Percentiles rank a stretch among this genome's conserved stretches.
These are phyloP conservation scores for Pseudonitzschia multiseries DNA, from an alignment of 108 stramenopile genomes.

Conservation along the genomic window DNA sequence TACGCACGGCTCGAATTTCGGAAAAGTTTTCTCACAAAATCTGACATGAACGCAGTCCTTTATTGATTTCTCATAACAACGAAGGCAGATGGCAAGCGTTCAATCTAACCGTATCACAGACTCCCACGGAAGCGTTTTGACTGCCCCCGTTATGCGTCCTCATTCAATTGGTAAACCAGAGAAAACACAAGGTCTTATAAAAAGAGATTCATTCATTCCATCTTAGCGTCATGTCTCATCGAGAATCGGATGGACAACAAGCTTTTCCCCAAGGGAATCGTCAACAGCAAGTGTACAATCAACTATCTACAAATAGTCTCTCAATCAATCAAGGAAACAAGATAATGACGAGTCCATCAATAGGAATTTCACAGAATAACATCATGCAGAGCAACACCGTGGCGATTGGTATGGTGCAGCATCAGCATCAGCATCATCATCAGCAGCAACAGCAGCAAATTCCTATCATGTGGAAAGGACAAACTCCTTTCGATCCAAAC, in stretches of 20 bases:
- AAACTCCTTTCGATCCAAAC: background rate
- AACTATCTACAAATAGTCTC: background rate
- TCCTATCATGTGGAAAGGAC: constrained; percentile 9
- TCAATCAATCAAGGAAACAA: background rate
- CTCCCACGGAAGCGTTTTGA: background rate
- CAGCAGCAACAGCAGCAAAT: background rate
- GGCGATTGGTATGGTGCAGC: background rate
- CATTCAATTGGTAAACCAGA: background rate
- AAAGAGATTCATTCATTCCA: background rate
- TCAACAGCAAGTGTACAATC: background rate
- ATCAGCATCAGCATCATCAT: background rate
- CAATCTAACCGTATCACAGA: background rate
- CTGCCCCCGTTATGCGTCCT: background rate
- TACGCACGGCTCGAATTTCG: background rate
- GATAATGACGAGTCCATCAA: background rate
- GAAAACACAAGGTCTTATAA: background rate
- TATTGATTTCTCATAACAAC: background rate
- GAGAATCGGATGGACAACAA: background rate
- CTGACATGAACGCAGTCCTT: background rate
- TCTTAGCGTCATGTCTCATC: background rate
- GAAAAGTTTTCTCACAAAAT: constrained; percentile 3
- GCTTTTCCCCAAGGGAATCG: background rate
- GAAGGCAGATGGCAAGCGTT: background rate
- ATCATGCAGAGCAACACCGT: background rate
- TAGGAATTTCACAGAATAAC: background rate